Evolutionary conservation across 257 asterid genomes (phyloP).

Genomic region (Paulownia fortunei): DNA sequence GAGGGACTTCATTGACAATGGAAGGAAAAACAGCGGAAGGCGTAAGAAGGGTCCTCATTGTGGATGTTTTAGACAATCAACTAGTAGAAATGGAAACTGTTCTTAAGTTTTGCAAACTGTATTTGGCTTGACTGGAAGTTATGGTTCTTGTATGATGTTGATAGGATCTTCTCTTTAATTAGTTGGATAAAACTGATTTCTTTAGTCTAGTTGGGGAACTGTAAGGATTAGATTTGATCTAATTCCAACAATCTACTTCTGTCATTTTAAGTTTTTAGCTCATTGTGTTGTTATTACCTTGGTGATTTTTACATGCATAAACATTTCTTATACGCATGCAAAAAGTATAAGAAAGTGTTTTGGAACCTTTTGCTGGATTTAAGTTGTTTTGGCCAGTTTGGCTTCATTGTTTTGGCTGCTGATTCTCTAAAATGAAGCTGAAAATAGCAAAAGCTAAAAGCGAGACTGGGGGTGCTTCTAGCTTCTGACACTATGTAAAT

Average conservation of each 20-base stretch:
- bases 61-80: slow-evolving; percentile 73
- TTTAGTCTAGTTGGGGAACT: slow-evolving; percentile 23
- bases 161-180: slow-evolving; percentile 25
- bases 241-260: slow-evolving; percentile 39
- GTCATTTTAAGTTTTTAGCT: background rate
- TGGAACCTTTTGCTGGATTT: no score
- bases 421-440: no score
- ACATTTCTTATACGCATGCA: no score
- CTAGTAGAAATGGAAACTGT: slow-evolving; percentile 44
- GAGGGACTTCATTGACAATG: slow-evolving; percentile 74
- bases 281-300: background rate
- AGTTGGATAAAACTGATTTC: slow-evolving; percentile 42
- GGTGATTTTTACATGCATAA: background rate
- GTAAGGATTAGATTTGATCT: slow-evolving; percentile 46
- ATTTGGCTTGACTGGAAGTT: slow-evolving; percentile 12
- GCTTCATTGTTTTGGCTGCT: no score
- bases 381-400: no score
- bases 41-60: slow-evolving; percentile 66
- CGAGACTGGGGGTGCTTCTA: no score
- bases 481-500: no score
- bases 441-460: no score
- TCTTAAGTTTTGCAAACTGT: slow-evolving; percentile 30
- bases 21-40: slow-evolving; percentile 62
- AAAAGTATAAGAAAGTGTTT: no score
- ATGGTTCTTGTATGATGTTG: slow-evolving; percentile 35